Evolutionary conservation across 2,329 filamentous ascomycete species (phyloP), one percentile per base, ranked within the genome.

Genomic region (Diaporthe aspalathi): DNA sequence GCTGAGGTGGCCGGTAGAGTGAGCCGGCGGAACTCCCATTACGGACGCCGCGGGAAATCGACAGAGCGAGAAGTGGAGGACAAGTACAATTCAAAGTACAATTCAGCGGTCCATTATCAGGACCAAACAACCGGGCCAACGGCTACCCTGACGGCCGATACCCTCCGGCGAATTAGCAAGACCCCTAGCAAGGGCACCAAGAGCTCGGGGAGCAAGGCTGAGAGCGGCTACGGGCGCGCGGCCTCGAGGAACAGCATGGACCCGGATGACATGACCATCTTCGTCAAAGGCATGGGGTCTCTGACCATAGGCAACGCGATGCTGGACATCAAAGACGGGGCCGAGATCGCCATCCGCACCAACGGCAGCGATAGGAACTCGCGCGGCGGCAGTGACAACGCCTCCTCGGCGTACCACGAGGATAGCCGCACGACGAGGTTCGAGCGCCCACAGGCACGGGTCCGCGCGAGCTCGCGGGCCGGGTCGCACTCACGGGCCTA

Each of bases 191-290:
- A 85, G 29, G 90, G 86, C 49, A 90, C 85, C 67, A 85, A 85
- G 74, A 90, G 86, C 83, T 90, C 85, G 73, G 85, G 79, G 27
- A 91, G 89, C 77, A 88, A 84, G 53, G 90, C 91, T 75, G 89
- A 91, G 70, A 91, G 89, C 79, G 89, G 91, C 70, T 90, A 87
- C 78, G 86, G 85, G 74, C 87, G 87, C 68, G 88, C 87, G 35
- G 85, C 88, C 12, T 91, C 89, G 5, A 83, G 87, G 43, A 88
- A 86, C 20, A 86, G 84, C 70, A 84, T 85, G 66, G 85, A 88
- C 68, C 54, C 43, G 9, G 88, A 91, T 47, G 88, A 90, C 73
- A 83, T 90, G 70, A 91, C 88, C 20, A 90, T 91, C 78, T 88
- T 88, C 74, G 83, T 91, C 57, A 86, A 84, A 29, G 88, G 87